Evolutionary conservation across 306 rosid species (phyloP).

Genomic region (Albizia julibrissin): DNA sequence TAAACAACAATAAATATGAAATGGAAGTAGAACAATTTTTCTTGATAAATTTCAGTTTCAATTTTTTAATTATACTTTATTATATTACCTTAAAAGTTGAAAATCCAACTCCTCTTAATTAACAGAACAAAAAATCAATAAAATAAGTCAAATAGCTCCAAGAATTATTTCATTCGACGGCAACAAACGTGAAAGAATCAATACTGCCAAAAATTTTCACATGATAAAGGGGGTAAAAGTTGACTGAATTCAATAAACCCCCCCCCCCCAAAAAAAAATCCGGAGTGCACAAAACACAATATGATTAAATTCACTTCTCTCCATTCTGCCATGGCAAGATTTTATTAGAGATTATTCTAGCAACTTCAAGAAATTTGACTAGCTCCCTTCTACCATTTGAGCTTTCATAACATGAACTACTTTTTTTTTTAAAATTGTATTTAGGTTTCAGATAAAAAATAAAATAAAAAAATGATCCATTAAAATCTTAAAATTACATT

Average conservation of each 20-base stretch:
- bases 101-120: neutral
- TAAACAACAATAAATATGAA: neutral
- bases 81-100: neutral
- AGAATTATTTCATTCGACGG: neutral
- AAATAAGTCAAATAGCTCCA: neutral
- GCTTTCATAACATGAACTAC: neutral
- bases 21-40: neutral
- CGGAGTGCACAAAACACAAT: neutral
- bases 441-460: too few relatives aligned
- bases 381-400: neutral
- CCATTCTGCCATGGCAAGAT: neutral
- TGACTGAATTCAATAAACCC: neutral
- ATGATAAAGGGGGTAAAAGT: neutral
- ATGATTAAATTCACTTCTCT: neutral
- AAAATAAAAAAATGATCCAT: too few relatives aligned
- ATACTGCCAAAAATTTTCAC: neutral
- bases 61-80: neutral
- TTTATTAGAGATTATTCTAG: neutral
- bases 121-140: neutral
- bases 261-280: neutral
- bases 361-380: neutral
- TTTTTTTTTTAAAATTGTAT: too few relatives aligned
- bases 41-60: too few relatives aligned
- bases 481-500: too few relatives aligned
- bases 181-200: neutral